Base-by-base conservation (phyloP, 768 basidiomycete species). In the Dentipellis fragilis region DNA sequence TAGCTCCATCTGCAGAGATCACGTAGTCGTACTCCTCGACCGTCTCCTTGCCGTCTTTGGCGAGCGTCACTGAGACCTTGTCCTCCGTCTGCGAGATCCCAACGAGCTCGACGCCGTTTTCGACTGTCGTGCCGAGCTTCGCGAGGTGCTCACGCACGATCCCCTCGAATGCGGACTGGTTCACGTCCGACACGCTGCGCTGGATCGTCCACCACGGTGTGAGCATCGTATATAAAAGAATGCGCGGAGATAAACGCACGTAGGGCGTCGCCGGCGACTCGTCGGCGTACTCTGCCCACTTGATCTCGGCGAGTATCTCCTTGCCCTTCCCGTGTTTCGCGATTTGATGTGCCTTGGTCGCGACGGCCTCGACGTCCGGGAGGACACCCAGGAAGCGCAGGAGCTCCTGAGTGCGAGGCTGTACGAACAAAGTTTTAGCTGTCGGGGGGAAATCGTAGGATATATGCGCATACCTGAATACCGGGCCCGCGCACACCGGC, bases 1-100 rank as follows among this genome's bases (percentile, higher is more conserved):
- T 62, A 0, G 72, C 76, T 14, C 75, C 74, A 57, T 77, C 78
- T 0, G 70, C 64, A 2, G 75, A 75, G 12, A 77, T 62, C 1
- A 79, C 58, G 59, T 66, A 76, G 2, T 66, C 62, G n/a, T 59
- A 62, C 55, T 76, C 72, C n/a, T 54, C 47, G 0, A 49, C 42
- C 36, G 67, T 66, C 23, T 63, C 21, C 0, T 62, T 69, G 2
- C 66, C 54, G 2, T 46, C 59, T 6, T 38, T 50, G 40, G 64
- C 68, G 11, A 74, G 23, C 19, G 60, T 62, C 1, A 65, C 69
- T 1, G 59, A 57, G 10, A 75, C 71, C 23, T 59, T 55, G 50
- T 72, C 69, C 0, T 57, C 48, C 23, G 59, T 47, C 55, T 75
- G 73, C 55, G 69, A 68, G 37, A 77, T 62, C 3, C 54, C 60